Conservation (phyloP, 2,329 filamentous ascomycete genomes). For the Fusarium subtropicale region DNA sequence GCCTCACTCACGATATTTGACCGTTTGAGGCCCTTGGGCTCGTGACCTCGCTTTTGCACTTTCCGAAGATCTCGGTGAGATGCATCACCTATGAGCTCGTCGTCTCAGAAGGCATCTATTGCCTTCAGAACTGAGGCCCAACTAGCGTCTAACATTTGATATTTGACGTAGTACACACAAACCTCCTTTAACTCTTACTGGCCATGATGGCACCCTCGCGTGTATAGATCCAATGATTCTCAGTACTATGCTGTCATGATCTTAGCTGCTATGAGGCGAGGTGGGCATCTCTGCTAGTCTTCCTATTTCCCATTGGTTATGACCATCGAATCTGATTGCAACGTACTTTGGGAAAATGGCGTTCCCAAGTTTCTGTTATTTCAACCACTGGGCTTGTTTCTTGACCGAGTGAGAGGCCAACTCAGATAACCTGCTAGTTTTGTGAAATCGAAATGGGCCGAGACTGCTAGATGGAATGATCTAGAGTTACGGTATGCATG, state of each 20-base stretch:
- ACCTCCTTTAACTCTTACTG: not conserved
- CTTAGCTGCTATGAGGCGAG: fast-evolving
- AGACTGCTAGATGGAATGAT: too few relatives aligned
- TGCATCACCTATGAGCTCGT: not conserved
- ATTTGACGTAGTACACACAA: not conserved
- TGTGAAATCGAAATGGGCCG: too few relatives aligned
- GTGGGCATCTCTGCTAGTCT: fast-evolving
- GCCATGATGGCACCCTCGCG: not conserved
- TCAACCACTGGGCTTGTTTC: not conserved
- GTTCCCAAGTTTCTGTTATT: not conserved
- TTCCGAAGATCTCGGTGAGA: not conserved
- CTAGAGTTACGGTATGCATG: too few relatives aligned
- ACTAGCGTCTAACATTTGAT: not conserved
- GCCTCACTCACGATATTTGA: not conserved
- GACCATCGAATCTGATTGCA: fast-evolving
- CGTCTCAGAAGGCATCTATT: not conserved
- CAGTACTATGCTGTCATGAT: not conserved
- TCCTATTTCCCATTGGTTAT: not conserved
- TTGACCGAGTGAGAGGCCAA: too few relatives aligned
- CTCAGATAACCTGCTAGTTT: too few relatives aligned
- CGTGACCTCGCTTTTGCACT: not conserved
- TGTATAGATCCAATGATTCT: not conserved
- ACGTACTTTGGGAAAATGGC: fast-evolving
- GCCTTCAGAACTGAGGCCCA: not conserved
- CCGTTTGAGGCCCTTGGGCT: not conserved